Evolutionary conservation across 2,329 filamentous ascomycete genomes (phyloP).

Genomic region (Amauroascus niger): DNA sequence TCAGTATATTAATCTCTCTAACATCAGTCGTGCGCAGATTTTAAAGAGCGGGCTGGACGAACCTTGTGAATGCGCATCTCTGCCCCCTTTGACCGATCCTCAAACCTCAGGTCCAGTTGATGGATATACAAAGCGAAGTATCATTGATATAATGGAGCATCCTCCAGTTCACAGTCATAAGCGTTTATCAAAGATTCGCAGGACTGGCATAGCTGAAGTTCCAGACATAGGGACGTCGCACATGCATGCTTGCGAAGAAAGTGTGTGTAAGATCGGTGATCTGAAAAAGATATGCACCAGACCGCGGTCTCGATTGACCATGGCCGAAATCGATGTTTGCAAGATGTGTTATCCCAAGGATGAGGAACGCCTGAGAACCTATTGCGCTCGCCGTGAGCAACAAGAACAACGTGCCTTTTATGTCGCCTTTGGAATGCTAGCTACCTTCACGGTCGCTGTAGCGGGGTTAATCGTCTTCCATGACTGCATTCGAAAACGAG

Average conservation of each 20-base stretch:
- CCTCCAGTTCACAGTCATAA: background rate
- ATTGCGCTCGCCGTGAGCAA: constrained; percentile 1
- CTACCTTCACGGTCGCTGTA: background rate
- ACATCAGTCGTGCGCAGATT: background rate
- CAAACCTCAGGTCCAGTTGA: no score
- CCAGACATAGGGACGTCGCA: background rate
- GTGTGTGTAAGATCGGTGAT: constrained; percentile 10
- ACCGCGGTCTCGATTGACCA: background rate
- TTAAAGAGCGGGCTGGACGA: background rate
- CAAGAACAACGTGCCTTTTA: constrained; percentile 10
- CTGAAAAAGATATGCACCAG: constrained; percentile 3
- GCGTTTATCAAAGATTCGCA: background rate
- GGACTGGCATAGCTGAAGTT: background rate
- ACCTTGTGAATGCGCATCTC: background rate
- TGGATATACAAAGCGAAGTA: background rate
- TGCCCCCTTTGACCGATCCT: background rate
- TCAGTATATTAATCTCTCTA: constrained; percentile 1
- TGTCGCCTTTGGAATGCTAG: constrained; percentile 6
- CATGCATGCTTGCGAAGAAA: constrained; percentile 4
- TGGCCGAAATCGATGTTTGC: constrained; percentile 7
- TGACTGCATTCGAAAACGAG: constrained; percentile 4
- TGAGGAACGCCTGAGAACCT: constrained; percentile 3
- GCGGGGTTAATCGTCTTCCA: background rate
- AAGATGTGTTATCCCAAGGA: constrained; percentile 14
- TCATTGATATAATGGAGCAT: background rate